Evolutionary conservation across 768 basidiomycete species (phyloP).

Genomic region (Tulasnella sp.): DNA sequence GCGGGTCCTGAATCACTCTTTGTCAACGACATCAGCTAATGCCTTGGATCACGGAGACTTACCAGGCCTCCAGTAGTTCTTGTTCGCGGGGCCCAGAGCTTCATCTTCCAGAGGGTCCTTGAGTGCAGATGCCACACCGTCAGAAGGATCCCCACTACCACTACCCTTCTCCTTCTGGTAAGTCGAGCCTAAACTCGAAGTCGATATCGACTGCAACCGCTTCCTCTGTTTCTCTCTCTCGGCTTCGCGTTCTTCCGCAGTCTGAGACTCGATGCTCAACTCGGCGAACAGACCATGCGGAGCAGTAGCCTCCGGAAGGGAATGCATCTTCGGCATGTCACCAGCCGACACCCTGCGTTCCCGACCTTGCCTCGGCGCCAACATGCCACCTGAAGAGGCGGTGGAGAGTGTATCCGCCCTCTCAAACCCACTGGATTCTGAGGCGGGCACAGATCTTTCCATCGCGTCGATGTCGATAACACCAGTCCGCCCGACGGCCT

Average conservation of each 20-base stretch:
- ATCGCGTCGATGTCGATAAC: not conserved
- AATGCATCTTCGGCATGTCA: slow-evolving; percentile 3
- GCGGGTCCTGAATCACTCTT: slow-evolving; percentile 24
- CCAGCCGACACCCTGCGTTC: slow-evolving; percentile 41
- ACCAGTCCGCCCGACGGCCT: not conserved
- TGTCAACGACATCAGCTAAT: not conserved
- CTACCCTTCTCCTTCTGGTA: not conserved
- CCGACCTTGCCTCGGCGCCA: slow-evolving; percentile 46
- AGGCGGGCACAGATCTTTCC: not conserved
- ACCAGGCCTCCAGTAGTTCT: slow-evolving; percentile 72
- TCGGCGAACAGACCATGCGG: slow-evolving; percentile 8
- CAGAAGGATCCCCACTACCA: slow-evolving; percentile 23
- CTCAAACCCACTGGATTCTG: not conserved
- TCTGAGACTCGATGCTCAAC: slow-evolving; percentile 21
- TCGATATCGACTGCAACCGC: slow-evolving; percentile 1
- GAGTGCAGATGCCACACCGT: slow-evolving; percentile 27
- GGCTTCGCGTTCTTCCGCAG: slow-evolving; percentile 26
- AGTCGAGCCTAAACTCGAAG: slow-evolving; percentile 1
- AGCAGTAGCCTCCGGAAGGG: slow-evolving; percentile 2
- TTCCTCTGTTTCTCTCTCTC: slow-evolving; percentile 9
- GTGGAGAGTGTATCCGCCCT: not conserved
- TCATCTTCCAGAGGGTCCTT: slow-evolving; percentile 19
- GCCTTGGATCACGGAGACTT: slow-evolving; percentile 15
- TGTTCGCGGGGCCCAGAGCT: slow-evolving; percentile 64
- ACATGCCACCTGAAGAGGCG: not conserved